Evolutionary conservation across 495 filamentous ascomycete genomes (phyloP).

Genomic region (Tuber calosporum): DNA sequence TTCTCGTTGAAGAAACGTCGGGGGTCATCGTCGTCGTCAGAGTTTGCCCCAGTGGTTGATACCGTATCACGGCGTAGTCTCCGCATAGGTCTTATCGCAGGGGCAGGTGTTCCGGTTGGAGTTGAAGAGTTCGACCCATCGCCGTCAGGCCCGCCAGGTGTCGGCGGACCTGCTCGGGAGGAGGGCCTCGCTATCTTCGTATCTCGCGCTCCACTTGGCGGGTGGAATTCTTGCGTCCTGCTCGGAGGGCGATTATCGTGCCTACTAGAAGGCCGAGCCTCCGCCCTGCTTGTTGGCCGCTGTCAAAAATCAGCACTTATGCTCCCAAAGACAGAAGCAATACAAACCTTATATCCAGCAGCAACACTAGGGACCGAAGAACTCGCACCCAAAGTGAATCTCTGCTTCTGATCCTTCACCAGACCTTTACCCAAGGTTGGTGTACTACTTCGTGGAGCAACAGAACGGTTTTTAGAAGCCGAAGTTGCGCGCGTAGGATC

Average conservation of each 20-base stretch:
- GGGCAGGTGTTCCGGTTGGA: slow-evolving; percentile 17
- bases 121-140: slow-evolving; percentile 1
- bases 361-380: neutral
- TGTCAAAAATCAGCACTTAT: neutral
- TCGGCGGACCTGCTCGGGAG: neutral
- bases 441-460: neutral
- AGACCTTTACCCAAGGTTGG: neutral
- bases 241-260: neutral
- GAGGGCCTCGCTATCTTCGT: neutral
- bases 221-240: neutral
- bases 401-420: neutral
- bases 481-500: neutral
- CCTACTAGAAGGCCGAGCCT: neutral
- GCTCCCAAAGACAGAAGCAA: neutral
- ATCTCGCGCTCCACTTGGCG: neutral
- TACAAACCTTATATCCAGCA: neutral
- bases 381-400: neutral
- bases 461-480: neutral
- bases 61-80: slow-evolving; percentile 11
- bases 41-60: neutral
- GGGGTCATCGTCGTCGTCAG: neutral
- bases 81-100: slow-evolving; percentile 26
- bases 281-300: neutral
- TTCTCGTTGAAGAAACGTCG: slow-evolving; percentile 7
- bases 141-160: neutral